Percentiles rank a stretch among this genome's conserved stretches.
phyloP scores from a whole-genome alignment of 305 asterid species.

The Plantago rigida region DNA sequence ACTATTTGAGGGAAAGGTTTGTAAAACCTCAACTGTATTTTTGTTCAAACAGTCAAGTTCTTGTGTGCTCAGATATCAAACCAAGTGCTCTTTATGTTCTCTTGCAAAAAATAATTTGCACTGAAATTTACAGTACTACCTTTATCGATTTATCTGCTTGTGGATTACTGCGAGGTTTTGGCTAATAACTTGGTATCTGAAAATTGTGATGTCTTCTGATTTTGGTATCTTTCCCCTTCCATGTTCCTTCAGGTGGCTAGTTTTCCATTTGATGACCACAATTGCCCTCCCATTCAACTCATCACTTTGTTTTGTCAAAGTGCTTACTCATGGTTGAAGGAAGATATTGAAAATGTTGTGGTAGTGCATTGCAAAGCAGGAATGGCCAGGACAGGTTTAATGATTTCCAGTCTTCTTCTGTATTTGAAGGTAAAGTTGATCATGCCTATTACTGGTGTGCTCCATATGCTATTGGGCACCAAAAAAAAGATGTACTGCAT shows the following conservation, averaged over 20 bases:
- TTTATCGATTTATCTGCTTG: not conserved
- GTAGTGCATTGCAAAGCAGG: constrained; percentile 99
- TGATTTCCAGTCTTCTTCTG: constrained; percentile 94
- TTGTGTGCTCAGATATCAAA: not conserved
- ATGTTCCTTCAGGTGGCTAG: constrained; percentile 62
- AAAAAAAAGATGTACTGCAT: not conserved
- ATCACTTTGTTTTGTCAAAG: constrained; percentile 87
- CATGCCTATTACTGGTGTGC: constrained; percentile 3
- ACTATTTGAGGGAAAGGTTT: constrained; percentile 91
- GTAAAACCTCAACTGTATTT: constrained; percentile 23
- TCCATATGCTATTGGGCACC: not conserved
- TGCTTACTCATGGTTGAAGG: constrained; percentile 98
- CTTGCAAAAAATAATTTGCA: no score
- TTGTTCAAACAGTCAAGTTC: constrained; percentile 4
- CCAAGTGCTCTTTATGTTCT: no score
- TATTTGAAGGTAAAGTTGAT: constrained; percentile 58
- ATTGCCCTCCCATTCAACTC: constrained; percentile 94
- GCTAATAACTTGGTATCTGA: constrained; percentile 8
- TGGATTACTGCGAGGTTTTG: constrained; percentile 4
- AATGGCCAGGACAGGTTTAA: constrained; percentile 98
- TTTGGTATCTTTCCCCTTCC: constrained; percentile 4
- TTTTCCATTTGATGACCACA: constrained; percentile 96
- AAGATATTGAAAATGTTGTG: constrained; percentile 93
- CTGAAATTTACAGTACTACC: not conserved
- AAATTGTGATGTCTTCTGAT: constrained; percentile 8